These are phyloP conservation scores for Salix exigua DNA, from an alignment of 345 rosid genomes.

Conservation along the genomic window DNA sequence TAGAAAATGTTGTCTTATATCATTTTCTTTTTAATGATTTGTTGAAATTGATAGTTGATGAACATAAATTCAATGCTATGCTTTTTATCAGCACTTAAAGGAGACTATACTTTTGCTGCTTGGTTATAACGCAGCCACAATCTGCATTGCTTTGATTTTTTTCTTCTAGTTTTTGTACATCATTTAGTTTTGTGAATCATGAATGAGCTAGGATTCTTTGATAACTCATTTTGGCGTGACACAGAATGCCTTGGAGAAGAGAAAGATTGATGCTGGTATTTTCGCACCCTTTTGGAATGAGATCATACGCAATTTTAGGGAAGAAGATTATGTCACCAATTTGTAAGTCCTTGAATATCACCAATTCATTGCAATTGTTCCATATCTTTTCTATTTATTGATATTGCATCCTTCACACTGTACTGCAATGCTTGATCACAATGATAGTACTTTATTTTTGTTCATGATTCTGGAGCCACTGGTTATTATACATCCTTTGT, in stretches of 20 bases:
- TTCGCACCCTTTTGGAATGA: constrained; percentile 98
- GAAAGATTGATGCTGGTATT: constrained; percentile 72
- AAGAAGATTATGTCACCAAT: constrained; percentile 82
- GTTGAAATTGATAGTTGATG: no score
- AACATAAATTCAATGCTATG: no score
- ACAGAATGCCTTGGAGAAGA: constrained; percentile 51
- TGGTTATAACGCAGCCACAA: no score
- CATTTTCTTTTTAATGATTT: no score
- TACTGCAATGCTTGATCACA: background rate
- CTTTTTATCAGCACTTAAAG: no score
- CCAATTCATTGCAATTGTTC: background rate
- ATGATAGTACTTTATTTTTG: constrained; percentile 1
- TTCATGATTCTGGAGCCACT: background rate
- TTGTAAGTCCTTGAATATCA: constrained; percentile 48
- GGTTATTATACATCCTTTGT: background rate
- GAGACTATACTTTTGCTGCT: no score
- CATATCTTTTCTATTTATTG: constrained; percentile 8
- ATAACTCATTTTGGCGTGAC: constrained; percentile 14
- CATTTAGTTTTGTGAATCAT: background rate
- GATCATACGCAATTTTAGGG: constrained; percentile 76
- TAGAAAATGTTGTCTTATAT: no score
- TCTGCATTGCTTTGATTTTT: no score
- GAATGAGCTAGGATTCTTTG: no score
- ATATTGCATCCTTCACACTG: background rate
- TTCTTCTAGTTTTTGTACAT: no score